These are phyloP conservation scores for Helichrysum umbraculigerum DNA, from an alignment of 129 eudicot species.

Conservation along the genomic window DNA sequence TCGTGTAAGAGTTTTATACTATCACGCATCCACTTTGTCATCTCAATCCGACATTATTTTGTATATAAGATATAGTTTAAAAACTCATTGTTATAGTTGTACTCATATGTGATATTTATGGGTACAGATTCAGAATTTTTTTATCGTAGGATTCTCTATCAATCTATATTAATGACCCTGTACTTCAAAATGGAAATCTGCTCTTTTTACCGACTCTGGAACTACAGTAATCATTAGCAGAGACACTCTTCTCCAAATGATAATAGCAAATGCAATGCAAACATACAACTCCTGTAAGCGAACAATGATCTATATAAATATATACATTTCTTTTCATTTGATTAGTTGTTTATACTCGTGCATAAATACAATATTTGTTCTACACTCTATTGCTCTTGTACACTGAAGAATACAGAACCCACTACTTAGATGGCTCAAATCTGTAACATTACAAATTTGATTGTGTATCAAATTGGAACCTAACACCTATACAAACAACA, in stretches of 20 bases:
- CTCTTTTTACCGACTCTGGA: too few relatives aligned
- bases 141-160: neutral
- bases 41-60: too few relatives aligned
- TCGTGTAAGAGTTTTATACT: too few relatives aligned
- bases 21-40: too few relatives aligned
- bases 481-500: constrained; percentile 19
- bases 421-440: constrained; percentile 2
- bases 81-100: too few relatives aligned
- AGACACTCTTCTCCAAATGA: neutral
- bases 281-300: neutral
- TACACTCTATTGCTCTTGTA: constrained; percentile 18
- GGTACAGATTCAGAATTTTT: too few relatives aligned
- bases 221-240: neutral
- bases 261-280: constrained; percentile 6
- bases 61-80: too few relatives aligned
- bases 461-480: constrained; percentile 4
- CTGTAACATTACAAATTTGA: constrained; percentile 19
- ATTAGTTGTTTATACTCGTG: neutral
- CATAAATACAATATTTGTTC: constrained; percentile 25
- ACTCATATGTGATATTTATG: too few relatives aligned
- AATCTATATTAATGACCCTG: too few relatives aligned
- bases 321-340: constrained; percentile 13
- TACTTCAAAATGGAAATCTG: too few relatives aligned
- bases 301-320: constrained; percentile 5
- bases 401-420: constrained; percentile 18